A percentile compares a stretch with the other conserved stretches of the same genome.
These are phyloP conservation scores for Tolypocladium amazonense DNA, from an alignment of 2,329 filamentous ascomycete species.

Conservation along the genomic window DNA sequence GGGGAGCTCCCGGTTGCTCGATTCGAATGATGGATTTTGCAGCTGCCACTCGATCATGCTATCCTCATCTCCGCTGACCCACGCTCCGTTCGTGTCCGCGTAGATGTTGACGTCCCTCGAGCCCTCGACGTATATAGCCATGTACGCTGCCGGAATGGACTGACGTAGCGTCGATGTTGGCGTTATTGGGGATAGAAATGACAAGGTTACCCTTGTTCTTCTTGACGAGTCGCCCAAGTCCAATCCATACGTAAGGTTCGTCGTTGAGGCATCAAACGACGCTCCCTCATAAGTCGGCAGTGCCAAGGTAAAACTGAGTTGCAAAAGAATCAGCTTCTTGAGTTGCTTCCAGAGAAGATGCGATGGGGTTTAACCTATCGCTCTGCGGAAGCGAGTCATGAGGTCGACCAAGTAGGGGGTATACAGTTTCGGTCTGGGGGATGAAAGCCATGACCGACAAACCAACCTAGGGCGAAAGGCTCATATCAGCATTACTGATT, in stretches of 20 bases:
- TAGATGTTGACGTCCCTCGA: conserved; percentile 54
- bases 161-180: conserved; percentile 72
- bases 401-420: conserved; percentile 38
- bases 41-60: conserved; percentile 59
- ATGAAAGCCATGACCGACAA: conserved; percentile 39
- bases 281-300: conserved; percentile 32
- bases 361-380: conserved; percentile 11
- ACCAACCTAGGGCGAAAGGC: conserved; percentile 23
- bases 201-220: conserved; percentile 29
- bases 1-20: conserved; percentile 8
- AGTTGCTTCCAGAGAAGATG: not conserved
- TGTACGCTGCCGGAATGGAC: conserved; percentile 71
- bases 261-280: conserved; percentile 37
- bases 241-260: conserved; percentile 37
- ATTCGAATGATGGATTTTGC: conserved; percentile 22
- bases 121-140: conserved; percentile 61
- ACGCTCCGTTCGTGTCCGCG: conserved; percentile 63
- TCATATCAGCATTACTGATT: conserved; percentile 2
- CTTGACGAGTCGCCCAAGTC: conserved; percentile 14
- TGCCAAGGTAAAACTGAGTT: conserved; percentile 21
- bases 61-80: conserved; percentile 67
- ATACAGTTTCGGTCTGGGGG: conserved; percentile 29
- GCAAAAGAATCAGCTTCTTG: not conserved
- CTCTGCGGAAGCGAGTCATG: conserved; percentile 33
- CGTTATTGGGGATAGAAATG: conserved; percentile 66